Percentiles rank a stretch among this genome's conserved stretches.
phyloP scores from a whole-genome alignment of 164 flowering plant species.

The Vitis labrusca region DNA sequence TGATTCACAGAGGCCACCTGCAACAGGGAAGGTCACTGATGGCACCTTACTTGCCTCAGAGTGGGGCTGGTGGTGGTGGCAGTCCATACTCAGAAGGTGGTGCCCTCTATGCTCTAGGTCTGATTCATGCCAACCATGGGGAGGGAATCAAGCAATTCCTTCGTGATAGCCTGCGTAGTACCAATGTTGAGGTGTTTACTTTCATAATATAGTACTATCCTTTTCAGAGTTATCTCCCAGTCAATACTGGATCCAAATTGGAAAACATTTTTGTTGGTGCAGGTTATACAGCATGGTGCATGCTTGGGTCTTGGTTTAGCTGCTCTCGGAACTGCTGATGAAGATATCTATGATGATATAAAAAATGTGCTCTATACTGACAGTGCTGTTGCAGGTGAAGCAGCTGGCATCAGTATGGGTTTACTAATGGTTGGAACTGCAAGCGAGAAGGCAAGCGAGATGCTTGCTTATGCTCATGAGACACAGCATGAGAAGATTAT shows the following conservation, averaged over 20 bases:
- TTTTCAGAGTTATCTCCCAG: neutral
- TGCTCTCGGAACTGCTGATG: constrained; percentile 90
- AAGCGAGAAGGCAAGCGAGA: constrained; percentile 86
- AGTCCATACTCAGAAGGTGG: constrained; percentile 98
- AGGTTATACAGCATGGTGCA: constrained; percentile 97
- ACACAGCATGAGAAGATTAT: constrained; percentile 96
- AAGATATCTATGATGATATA: constrained; percentile 83
- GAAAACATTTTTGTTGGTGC: constrained; percentile 16
- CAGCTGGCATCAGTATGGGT: constrained; percentile 94
- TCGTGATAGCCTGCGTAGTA: constrained; percentile 79
- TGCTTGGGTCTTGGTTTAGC: constrained; percentile 94
- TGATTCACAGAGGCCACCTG: constrained; percentile 86
- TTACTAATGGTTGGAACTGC: constrained; percentile 94
- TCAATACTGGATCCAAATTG: neutral
- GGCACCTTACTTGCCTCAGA: constrained; percentile 94
- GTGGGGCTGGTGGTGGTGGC: constrained; percentile 84
- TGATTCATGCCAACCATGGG: constrained; percentile 96
- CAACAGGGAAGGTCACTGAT: constrained; percentile 91
- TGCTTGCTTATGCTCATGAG: constrained; percentile 95
- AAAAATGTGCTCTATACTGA: constrained; percentile 82
- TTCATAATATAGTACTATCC: neutral
- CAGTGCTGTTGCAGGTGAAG: constrained; percentile 98
- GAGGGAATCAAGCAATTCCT: constrained; percentile 94
- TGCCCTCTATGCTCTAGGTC: constrained; percentile 87
- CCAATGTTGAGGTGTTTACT: constrained; percentile 73